Percentiles rank a stretch among this genome's conserved stretches.
These are phyloP conservation scores for Excoecaria agallocha DNA, from an alignment of 345 rosid genomes.

Conservation along the genomic window DNA sequence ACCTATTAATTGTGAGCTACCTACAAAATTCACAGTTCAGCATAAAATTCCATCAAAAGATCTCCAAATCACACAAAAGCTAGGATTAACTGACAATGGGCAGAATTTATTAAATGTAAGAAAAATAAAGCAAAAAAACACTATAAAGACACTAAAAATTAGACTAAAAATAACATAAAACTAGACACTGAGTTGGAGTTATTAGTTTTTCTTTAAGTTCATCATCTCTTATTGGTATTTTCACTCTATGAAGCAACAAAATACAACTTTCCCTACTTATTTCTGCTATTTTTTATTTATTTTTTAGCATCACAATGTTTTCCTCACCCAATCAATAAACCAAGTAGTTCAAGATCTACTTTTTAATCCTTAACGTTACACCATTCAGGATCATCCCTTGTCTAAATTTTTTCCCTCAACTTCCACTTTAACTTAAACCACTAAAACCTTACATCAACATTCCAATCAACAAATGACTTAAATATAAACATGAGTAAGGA, in stretches of 20 bases:
- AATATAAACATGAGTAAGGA: background rate
- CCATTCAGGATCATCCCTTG: background rate
- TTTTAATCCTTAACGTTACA: background rate
- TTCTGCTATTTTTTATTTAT: no score
- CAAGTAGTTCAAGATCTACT: background rate
- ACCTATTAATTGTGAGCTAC: no score
- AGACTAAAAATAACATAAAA: no score
- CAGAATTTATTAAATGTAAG: no score
- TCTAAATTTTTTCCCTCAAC: background rate
- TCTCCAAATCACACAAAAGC: no score
- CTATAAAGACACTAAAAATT: no score
- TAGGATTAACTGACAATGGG: no score
- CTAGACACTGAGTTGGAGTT: no score
- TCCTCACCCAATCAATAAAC: background rate
- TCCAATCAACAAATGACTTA: background rate
- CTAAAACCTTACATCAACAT: background rate
- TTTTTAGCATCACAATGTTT: no score
- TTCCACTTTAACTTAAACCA: slow-evolving; percentile 1
- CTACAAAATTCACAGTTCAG: no score
- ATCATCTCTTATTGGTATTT: background rate
- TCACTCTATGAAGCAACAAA: background rate
- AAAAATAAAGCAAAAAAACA: no score
- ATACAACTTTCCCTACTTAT: background rate
- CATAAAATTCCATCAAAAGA: no score
- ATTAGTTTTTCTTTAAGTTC: background rate